A percentile compares a stretch with the other conserved stretches of the same genome.
Evolutionary conservation across 2,329 filamentous ascomycete species (phyloP).

Genomic region (Fonsecaea erecta): DNA sequence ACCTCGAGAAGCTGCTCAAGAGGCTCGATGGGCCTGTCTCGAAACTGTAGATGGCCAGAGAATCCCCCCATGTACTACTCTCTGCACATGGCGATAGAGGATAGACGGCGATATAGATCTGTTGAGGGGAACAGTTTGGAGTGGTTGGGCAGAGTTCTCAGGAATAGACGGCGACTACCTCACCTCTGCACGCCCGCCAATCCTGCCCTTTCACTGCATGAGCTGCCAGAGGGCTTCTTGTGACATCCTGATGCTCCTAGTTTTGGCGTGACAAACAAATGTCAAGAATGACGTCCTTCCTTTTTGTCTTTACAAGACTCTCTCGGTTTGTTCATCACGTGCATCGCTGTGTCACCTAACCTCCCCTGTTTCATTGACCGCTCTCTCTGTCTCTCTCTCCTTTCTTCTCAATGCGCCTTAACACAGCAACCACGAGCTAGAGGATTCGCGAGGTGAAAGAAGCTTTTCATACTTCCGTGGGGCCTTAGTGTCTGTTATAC

Average conservation of each 20-base stretch:
- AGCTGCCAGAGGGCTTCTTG: conserved; percentile 13
- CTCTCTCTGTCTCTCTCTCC: too few relatives aligned
- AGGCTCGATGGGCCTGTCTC: neutral
- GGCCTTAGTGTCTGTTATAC: neutral
- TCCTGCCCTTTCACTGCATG: too few relatives aligned
- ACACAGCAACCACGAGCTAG: neutral
- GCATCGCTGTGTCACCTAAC: neutral
- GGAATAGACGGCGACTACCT: neutral
- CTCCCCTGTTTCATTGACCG: too few relatives aligned
- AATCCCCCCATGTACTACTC: neutral
- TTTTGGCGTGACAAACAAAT: neutral
- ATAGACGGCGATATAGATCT: neutral
- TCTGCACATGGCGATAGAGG: neutral
- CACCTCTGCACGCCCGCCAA: too few relatives aligned
- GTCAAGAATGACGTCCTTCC: neutral
- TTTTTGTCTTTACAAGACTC: neutral
- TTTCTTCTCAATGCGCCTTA: neutral
- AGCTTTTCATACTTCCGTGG: neutral
- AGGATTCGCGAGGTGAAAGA: neutral
- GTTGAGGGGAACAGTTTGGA: neutral
- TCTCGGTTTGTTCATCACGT: neutral
- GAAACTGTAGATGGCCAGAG: neutral
- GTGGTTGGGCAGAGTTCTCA: neutral
- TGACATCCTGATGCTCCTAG: neutral
- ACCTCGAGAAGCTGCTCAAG: conserved; percentile 16